These are phyloP conservation scores for Filobasidium uniguttulatum DNA, from an alignment of 1,284 basidiomycete genomes.

Conservation along the genomic window DNA sequence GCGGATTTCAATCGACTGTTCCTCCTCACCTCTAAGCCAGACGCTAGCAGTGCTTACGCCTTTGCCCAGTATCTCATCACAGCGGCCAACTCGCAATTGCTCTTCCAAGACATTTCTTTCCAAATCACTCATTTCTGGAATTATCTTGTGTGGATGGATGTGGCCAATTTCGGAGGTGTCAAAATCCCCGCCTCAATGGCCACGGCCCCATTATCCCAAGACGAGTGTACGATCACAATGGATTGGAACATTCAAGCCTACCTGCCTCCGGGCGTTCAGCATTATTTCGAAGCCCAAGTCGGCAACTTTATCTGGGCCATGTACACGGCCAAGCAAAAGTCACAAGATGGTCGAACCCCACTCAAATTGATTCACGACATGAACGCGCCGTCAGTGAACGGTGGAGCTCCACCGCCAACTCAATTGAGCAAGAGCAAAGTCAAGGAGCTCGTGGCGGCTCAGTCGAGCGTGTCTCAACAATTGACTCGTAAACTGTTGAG, in stretches of 20 bases:
- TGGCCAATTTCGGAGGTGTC: constrained; percentile 82
- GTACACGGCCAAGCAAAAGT: constrained; percentile 58
- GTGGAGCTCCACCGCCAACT: constrained; percentile 33
- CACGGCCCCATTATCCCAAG: constrained; percentile 23
- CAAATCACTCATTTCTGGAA: constrained; percentile 86
- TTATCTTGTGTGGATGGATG: constrained; percentile 89
- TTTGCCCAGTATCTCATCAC: constrained; percentile 90
- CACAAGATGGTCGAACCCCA: constrained; percentile 49
- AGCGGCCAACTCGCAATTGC: constrained; percentile 83
- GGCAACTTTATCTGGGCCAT: constrained; percentile 78
- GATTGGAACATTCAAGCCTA: constrained; percentile 90
- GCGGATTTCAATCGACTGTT: constrained; percentile 89
- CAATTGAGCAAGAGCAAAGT: constrained; percentile 54
- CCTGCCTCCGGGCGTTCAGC: constrained; percentile 70
- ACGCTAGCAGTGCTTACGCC: constrained; percentile 80
- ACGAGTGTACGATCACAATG: constrained; percentile 58
- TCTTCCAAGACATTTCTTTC: constrained; percentile 87
- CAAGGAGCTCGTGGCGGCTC: constrained; percentile 54
- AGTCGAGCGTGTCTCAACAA: constrained; percentile 62
- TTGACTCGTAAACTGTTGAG: constrained; percentile 73
- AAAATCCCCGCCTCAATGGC: constrained; percentile 51
- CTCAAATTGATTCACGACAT: constrained; percentile 57
- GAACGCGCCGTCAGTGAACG: constrained; percentile 27
- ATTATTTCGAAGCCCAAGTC: constrained; percentile 59
- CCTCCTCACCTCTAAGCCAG: constrained; percentile 84